Base-by-base conservation (phyloP, 1,139 yeast genomes). In the Kodamaea sp. region DNA sequence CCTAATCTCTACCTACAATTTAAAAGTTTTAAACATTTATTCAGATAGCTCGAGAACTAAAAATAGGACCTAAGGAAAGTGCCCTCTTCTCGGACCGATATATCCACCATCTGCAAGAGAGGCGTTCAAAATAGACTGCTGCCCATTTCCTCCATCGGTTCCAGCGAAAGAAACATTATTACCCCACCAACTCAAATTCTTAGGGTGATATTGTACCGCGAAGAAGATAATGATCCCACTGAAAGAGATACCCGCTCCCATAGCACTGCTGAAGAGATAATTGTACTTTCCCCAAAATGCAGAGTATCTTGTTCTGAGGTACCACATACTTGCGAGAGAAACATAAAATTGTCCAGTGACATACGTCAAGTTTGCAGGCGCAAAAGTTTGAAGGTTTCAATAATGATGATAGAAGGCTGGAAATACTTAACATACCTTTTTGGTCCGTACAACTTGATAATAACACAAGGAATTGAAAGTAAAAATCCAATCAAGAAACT, bases 401-500 rank as follows among this genome's bases (percentile, higher is more conserved):
- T 48, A 22, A 51, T 32, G 18, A 51, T 38, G 31, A 51, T 29
- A 4, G 45, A 41, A 3, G 58, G 58, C 33, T 53, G 53, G 46
- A 51, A 51, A 23, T 37, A 37, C 15, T 38, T 39, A 16, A 37
- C 29, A 28, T 31, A 35, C 18, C 43, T 38, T 29, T 30, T 32
- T 18, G 55, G 55, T 3, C 43, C 50, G 26, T 41, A 46, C 28
- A 47, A 45, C 39, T 60, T 62, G 37, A 62, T 43, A 43, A 49
- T 48, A 15, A 52, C 49, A 41, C 62, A 55, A 2, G 16, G 71
- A 51, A 36, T 73, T 58, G 56, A 70, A 26, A 36, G 27, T 15
- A 32, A 40, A 30, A 70, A 69, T 1, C 84, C 84, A 32, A 78
- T 63, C 32, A 77, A 57, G 67, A 79, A 79, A 41, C 76, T 68